These are phyloP conservation scores for Zasmidium angulare DNA, from an alignment of 2,329 filamentous ascomycete species.

Conservation along the genomic window DNA sequence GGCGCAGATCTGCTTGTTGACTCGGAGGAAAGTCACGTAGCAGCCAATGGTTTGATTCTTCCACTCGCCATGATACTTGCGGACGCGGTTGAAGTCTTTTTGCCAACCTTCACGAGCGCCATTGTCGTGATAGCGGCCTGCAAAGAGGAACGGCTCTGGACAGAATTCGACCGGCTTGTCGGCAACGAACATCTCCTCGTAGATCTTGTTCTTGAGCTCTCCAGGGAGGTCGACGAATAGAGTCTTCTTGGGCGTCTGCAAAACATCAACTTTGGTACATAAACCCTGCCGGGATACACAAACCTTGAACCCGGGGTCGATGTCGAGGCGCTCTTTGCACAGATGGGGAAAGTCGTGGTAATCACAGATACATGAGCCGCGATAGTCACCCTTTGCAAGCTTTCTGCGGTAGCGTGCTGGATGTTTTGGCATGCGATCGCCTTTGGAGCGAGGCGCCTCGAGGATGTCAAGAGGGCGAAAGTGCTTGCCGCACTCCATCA, in stretches of 20 bases:
- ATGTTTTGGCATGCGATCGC: too few relatives aligned
- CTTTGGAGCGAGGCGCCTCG: neutral
- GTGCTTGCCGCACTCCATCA: neutral
- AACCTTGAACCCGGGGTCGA: neutral
- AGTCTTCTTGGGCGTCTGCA: neutral
- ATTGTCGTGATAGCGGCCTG: neutral
- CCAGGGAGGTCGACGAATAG: conserved; percentile 5
- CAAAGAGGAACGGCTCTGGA: neutral
- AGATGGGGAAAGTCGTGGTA: conserved; percentile 5
- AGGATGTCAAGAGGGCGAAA: neutral
- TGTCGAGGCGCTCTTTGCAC: neutral
- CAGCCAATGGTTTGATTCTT: neutral
- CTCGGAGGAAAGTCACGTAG: neutral
- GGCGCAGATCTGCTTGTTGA: conserved; percentile 31
- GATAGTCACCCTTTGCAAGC: conserved; percentile 1
- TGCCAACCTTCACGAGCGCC: too few relatives aligned
- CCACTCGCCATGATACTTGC: neutral
- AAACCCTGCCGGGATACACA: neutral
- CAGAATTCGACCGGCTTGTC: conserved; percentile 6
- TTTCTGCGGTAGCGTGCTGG: neutral
- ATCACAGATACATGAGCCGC: conserved; percentile 3
- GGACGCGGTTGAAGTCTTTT: neutral
- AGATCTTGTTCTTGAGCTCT: conserved; percentile 10
- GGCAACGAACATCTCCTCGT: too few relatives aligned
- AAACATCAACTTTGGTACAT: neutral